Base-by-base conservation (phyloP, 257 asterid genomes). In the Gentiana macrophylla region DNA sequence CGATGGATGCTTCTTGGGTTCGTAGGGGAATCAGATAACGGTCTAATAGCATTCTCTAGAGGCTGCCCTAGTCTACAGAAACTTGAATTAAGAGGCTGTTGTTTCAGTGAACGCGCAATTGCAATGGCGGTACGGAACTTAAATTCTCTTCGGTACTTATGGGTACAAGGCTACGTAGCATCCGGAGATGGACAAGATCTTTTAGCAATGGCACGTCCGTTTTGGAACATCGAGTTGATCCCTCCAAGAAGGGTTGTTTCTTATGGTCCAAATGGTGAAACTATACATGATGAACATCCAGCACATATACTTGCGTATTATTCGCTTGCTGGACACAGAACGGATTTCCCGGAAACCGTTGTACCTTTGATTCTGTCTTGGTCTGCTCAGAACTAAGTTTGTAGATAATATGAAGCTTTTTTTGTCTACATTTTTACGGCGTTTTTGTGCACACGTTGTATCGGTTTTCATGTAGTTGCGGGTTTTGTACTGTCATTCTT, bases 1-100 rank as follows among this genome's bases (percentile, higher is more conserved):
- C 77, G 94, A 62, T 89, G 95, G 95, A 89, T 89, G 97, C 94
- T 89, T 66, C 79, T 89, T 3, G 97, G 97, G 32, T 78, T 62
- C 10, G 87, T 78, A 2, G 97, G 95, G 12, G 84, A 77, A 53
- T 79, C 97, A 1, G 97, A 89, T 62, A 76, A 46, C 4, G 97
- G 95, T n/a, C 86, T 89, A n/a, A 8, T 81, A 43, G 81, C 78
- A 53, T 86, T 89, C 45, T 86, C 97, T 9, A 83, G 59, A 72
- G 97, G 97, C 35, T 86, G 95, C 55, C 95, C 92, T 6, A 79
- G 72, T 65, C 70, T 89, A 46, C 86, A 81, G 58, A 89, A 86
- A 76, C 67, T 89, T 41, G 97, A 89, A 70, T 65, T 86, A 70
- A 81, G 97, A 63, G 94, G 97, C 3, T 89, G 97, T 52, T 73